Conservation (phyloP, 192 early-diverging fungal species). For the Obelidium mucronatum region DNA sequence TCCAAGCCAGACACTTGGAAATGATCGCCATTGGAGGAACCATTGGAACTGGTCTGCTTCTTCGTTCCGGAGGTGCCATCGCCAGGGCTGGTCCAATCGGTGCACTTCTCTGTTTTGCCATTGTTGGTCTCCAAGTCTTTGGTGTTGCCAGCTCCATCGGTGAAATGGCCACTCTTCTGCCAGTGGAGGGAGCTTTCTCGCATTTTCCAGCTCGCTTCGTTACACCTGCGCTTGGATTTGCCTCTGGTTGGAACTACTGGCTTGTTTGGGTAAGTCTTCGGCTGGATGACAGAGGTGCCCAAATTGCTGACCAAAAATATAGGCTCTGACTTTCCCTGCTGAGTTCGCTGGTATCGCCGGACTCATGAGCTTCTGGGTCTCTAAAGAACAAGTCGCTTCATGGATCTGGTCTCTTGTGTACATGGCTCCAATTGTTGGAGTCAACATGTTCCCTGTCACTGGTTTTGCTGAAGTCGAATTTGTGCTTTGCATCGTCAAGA, state of each 20-base stretch:
- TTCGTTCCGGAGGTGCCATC: slow-evolving; percentile 77
- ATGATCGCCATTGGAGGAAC: slow-evolving; percentile 19
- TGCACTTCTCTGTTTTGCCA: slow-evolving; percentile 70
- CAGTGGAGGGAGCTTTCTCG: slow-evolving; percentile 81
- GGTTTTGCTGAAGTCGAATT: slow-evolving; percentile 81
- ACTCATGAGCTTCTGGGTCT: slow-evolving; percentile 74
- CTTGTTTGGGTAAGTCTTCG: slow-evolving; percentile 39
- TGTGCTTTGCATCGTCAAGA: slow-evolving; percentile 82
- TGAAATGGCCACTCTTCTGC: slow-evolving; percentile 79
- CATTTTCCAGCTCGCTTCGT: slow-evolving; percentile 80
- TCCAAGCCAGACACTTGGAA: slow-evolving; percentile 54
- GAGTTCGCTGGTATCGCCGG: slow-evolving; percentile 82
- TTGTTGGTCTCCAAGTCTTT: slow-evolving; percentile 32
- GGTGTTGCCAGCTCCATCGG: slow-evolving; percentile 73
- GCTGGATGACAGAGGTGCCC: too few relatives aligned
- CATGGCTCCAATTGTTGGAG: slow-evolving; percentile 61
- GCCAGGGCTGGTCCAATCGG: slow-evolving; percentile 78
- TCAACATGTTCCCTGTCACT: slow-evolving; percentile 70
- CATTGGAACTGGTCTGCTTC: slow-evolving; percentile 76
- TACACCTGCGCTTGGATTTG: slow-evolving; percentile 72
- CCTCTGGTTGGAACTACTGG: slow-evolving; percentile 47
- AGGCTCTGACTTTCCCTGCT: slow-evolving; percentile 51
- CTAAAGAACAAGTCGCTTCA: slow-evolving; percentile 37
- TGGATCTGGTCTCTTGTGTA: slow-evolving; percentile 62
- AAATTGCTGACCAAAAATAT: too few relatives aligned